These are phyloP conservation scores for Pichia phayaonensis DNA, from an alignment of 805 yeast species.

Conservation along the genomic window DNA sequence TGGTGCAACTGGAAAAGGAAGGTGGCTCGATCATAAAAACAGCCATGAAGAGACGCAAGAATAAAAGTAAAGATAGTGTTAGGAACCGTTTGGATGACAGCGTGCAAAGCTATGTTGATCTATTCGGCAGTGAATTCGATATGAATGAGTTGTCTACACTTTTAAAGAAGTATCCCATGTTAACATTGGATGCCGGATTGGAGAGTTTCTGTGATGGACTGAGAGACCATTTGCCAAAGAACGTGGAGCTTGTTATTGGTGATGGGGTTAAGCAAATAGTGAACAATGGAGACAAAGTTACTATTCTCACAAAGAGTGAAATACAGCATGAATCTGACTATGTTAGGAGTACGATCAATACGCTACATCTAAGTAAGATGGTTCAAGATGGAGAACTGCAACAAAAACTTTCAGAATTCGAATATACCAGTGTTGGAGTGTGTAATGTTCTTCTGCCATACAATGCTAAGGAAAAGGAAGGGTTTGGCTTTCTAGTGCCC, in stretches of 20 bases:
- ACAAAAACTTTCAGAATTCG: slow-evolving; percentile 17
- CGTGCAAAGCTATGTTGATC: slow-evolving; percentile 1
- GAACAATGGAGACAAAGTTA: slow-evolving; percentile 13
- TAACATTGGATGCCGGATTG: slow-evolving; percentile 49
- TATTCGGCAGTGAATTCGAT: slow-evolving; percentile 23
- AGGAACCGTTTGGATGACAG: slow-evolving; percentile 17
- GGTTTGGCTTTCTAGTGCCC: slow-evolving; percentile 90
- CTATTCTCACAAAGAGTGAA: slow-evolving; percentile 12
- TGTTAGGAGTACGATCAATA: slow-evolving; percentile 51
- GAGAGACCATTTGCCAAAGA: slow-evolving; percentile 32
- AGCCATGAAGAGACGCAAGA: slow-evolving; percentile 14
- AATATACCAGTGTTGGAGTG: slow-evolving; percentile 48
- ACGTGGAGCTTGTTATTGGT: slow-evolving; percentile 34
- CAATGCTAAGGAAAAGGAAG: slow-evolving; percentile 36
- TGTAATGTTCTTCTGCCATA: slow-evolving; percentile 59
- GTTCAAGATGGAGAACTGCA: slow-evolving; percentile 15
- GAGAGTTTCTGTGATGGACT: slow-evolving; percentile 43
- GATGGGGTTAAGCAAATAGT: slow-evolving; percentile 17
- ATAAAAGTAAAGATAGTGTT: slow-evolving; percentile 12
- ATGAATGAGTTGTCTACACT: slow-evolving; percentile 29
- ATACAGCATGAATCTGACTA: slow-evolving; percentile 39
- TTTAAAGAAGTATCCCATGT: slow-evolving; percentile 53
- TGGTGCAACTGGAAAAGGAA: slow-evolving; percentile 50
- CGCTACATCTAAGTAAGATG: slow-evolving; percentile 33
- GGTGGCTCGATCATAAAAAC: slow-evolving; percentile 53